phyloP scores from a whole-genome alignment of 495 filamentous ascomycete genomes.

The Aspergillus egyptiacus region DNA sequence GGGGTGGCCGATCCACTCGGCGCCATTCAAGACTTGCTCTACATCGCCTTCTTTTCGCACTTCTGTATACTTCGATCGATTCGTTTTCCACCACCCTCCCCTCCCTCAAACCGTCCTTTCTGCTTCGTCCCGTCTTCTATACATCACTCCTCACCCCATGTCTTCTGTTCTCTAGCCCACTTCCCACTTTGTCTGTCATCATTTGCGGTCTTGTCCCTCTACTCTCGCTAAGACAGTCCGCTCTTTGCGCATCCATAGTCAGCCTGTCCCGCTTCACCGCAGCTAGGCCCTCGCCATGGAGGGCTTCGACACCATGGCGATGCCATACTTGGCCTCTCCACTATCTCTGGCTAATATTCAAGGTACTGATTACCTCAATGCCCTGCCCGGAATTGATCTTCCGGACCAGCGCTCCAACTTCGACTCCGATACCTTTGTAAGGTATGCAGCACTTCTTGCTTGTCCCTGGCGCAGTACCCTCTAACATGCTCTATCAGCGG shows the following conservation, averaged over 20 bases:
- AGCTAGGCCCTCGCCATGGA: conserved; percentile 44
- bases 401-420: conserved; percentile 53
- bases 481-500: conserved; percentile 18
- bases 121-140: neutral
- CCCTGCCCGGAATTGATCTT: conserved; percentile 49
- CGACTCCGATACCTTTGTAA: conserved; percentile 54
- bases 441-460: conserved; percentile 32
- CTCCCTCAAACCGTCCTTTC: too few species aligned
- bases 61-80: conserved; percentile 14
- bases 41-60: conserved; percentile 13
- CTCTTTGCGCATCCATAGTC: conserved; percentile 13
- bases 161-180: conserved; percentile 7
- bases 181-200: conserved; percentile 9
- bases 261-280: conserved; percentile 1
- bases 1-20: conserved; percentile 24
- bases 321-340: conserved; percentile 55
- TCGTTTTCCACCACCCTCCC: conserved; percentile 1
- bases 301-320: conserved; percentile 58
- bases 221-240: conserved; percentile 8
- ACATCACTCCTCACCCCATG: conserved; percentile 9
- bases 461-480: neutral
- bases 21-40: conserved; percentile 11
- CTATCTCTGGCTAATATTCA: conserved; percentile 49
- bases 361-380: conserved; percentile 46
- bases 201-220: neutral